Base-by-base conservation (phyloP, 805 yeast genomes). In the Starmerella bombicola region DNA sequence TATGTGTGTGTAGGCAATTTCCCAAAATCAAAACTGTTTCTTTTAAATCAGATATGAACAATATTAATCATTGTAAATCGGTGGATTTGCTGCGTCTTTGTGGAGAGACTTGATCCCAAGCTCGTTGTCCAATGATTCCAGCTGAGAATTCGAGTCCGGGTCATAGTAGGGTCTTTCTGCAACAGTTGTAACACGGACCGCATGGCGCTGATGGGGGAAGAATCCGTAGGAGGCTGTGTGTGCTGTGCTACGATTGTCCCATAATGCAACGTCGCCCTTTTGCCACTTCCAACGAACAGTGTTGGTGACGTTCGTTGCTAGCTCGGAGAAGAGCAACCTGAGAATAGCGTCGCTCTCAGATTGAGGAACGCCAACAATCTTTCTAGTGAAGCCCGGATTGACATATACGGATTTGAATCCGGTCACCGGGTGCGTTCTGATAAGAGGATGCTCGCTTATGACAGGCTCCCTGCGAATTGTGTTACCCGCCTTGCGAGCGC, bases 191-290 rank as follows among this genome's bases (percentile, higher is more conserved):
- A 80, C 71, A 59, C 88, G 70, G 55, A 76, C 74, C 8, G 80
- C 81, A 50, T 80, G 88, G 59, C 91, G 71, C 19, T 73, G 66
- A 30, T 68, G 71, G 15, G 79, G 76, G 49, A 71, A 78, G 78
- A 82, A 80, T 53, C 80, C 88, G 41, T 73, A 69, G 15, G 76
- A 67, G 13, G 85, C 84, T 12, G 80, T 65, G 58, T 80, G 91
- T 20, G 71, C 61, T 8, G 75, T 70, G 54, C 78, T 66, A 57
- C 91, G 73, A 66, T 80, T 80, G 55, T 80, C 91, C 88, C 88
- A 80, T 21, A 78, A 59, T 16, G 76, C 82, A 38, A 80, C 78
- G 1, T 84, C 71, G 37, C 71, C 69, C 39, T 77, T 76, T 55
- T 74, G 78, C 80, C 84, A 80, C 40, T 59, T 67, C 34, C 82